A percentile compares a stretch with the other conserved stretches of the same genome.
Evolutionary conservation across 164 flowering plant species (phyloP).

Genomic region (Nelumbo lutea): DNA sequence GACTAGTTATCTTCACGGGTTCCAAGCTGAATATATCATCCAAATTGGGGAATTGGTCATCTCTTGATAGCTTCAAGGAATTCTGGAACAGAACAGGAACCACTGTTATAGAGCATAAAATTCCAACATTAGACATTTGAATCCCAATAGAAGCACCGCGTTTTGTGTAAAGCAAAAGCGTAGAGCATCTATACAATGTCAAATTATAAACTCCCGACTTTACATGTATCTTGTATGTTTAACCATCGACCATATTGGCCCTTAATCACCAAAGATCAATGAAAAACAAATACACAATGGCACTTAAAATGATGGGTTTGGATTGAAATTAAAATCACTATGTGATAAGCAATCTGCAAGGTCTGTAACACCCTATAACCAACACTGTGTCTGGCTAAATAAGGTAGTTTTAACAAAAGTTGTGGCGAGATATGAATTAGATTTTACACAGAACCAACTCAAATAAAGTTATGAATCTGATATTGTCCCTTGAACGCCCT

Average conservation of each 20-base stretch:
- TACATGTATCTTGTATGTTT: too few species aligned
- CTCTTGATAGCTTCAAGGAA: constrained; percentile 56
- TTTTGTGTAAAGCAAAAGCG: neutral
- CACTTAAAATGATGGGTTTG: neutral
- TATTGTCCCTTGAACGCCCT: neutral
- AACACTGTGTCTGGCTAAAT: neutral
- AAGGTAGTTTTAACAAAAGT: neutral
- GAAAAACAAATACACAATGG: neutral
- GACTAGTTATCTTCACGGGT: constrained; percentile 77
- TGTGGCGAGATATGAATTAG: neutral
- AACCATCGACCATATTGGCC: neutral
- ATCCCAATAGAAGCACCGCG: neutral
- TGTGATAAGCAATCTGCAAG: neutral
- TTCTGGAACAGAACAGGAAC: constrained; percentile 84
- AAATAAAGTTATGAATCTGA: neutral
- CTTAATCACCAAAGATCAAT: neutral
- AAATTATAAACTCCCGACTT: too few species aligned
- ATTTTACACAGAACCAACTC: neutral
- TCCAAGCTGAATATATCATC: constrained; percentile 73
- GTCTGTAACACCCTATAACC: neutral
- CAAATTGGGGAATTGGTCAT: constrained; percentile 45
- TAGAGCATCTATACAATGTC: neutral
- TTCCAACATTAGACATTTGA: constrained; percentile 2
- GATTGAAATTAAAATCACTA: neutral
- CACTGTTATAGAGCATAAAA: constrained; percentile 42